Base-by-base conservation (phyloP, 768 basidiomycete genomes). In the Termitomyces sp. region DNA sequence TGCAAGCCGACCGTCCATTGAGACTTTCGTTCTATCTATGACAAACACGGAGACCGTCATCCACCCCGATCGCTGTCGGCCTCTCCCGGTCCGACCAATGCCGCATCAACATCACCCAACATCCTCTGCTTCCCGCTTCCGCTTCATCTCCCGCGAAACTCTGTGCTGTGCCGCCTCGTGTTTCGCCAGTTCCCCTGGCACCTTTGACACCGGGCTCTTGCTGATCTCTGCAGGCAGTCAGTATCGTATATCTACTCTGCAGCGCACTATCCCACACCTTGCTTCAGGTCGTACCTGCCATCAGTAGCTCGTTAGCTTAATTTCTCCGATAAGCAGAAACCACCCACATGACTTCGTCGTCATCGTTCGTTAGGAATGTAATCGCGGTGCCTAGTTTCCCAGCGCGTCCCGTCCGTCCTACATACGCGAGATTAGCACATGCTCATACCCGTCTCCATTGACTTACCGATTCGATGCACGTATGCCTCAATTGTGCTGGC, bases 351-450 rank as follows among this genome's bases (percentile, higher is more conserved):
- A 97, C 96, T 77, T 96, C 94, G 57, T 96, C 94, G 71, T 97
- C 96, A 66, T 96, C 92, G 72, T 97, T 94, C 46, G 90, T 91
- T 64, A 99, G 79, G 85, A 99, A 98, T 22, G 97, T 98, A 70
- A 98, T 96, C 40, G 97, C 85, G 0, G 86, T 84, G 40, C 97
- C 97, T 72, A 88, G 83, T 75, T 98, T 98, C 52, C 97, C 97
- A 35, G 97, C 97, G 76, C 97, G 93, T 69, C 97, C 97, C 53
- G 97, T 99, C 70, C 97, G 92, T 72, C 92, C 92, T 94, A 61
- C 28, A 28, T 28, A 28, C 28, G 56, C 59, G 60, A 72, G 2
- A 49, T 55, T 22, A 65, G 58, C 56, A 61, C 58, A 62, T n/a
- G n/a, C n/a, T n/a, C 61, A 55, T 60, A 46, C 2, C 33, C 56